Conservation (phyloP, 805 yeast genomes). For the Pichia heedii region DNA sequence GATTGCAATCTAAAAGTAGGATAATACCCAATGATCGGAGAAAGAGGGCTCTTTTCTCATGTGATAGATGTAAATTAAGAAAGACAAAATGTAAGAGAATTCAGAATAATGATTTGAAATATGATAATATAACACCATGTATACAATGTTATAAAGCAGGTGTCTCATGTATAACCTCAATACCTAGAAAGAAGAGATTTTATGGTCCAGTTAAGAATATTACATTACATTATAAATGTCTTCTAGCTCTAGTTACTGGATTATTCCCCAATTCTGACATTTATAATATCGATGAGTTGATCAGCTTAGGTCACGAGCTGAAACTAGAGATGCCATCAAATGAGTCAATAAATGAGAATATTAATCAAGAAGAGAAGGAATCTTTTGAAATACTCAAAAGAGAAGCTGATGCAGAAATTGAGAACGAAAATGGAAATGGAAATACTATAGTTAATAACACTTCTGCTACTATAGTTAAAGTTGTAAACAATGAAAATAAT, state of each 20-base stretch:
- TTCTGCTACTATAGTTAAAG: too few species aligned
- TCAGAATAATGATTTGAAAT: conserved; percentile 25
- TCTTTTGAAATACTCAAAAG: conserved; percentile 2
- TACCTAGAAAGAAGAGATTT: conserved; percentile 33
- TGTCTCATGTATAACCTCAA: conserved; percentile 32
- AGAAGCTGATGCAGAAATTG: neutral
- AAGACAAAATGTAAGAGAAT: conserved; percentile 35
- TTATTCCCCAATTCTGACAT: conserved; percentile 37
- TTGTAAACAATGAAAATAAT: too few species aligned
- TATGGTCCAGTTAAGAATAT: conserved; percentile 36
- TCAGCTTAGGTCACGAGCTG: conserved; percentile 28
- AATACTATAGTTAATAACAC: neutral
- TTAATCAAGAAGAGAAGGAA: conserved; percentile 3
- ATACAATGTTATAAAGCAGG: conserved; percentile 30
- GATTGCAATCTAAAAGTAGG: conserved; percentile 25
- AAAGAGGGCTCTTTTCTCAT: conserved; percentile 34
- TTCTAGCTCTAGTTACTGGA: conserved; percentile 30
- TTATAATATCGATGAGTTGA: conserved; percentile 33
- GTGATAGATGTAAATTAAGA: conserved; percentile 37
- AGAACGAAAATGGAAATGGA: neutral
- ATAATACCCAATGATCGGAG: conserved; percentile 31
- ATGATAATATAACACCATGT: conserved; percentile 33
- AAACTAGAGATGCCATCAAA: conserved; percentile 28
- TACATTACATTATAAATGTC: conserved; percentile 35
- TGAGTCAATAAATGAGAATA: conserved; percentile 7